Percentiles rank a stretch among this genome's conserved stretches.
These are phyloP conservation scores for Fusarium burgessii DNA, from an alignment of 2,329 filamentous ascomycete species.

Conservation along the genomic window DNA sequence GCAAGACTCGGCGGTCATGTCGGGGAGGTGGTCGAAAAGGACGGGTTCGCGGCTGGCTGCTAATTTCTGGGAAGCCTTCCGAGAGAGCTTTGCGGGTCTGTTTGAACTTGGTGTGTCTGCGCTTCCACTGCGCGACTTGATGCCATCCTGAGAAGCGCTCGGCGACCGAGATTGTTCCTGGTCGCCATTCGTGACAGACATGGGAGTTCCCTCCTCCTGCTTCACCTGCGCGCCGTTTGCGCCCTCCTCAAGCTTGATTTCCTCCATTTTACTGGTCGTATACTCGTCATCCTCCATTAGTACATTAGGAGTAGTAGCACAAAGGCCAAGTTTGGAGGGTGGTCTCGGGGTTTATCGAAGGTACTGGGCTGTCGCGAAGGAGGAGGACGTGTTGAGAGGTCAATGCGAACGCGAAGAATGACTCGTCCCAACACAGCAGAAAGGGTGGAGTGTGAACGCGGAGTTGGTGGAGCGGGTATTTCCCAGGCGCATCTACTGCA, in stretches of 20 bases:
- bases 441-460: constrained; percentile 44
- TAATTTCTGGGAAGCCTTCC: constrained; percentile 78
- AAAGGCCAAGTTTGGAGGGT: constrained; percentile 17
- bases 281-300: constrained; percentile 58
- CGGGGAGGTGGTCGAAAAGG: constrained; percentile 80
- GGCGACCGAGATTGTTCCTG: constrained; percentile 51
- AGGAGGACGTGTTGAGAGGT: constrained; percentile 29
- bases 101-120: constrained; percentile 60
- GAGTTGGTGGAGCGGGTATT: constrained; percentile 45
- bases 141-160: constrained; percentile 59
- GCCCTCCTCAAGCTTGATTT: constrained; percentile 59
- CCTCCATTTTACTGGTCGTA: constrained; percentile 57
- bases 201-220: constrained; percentile 56
- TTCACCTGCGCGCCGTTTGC: constrained; percentile 55
- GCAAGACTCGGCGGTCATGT: constrained; percentile 82
- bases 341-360: constrained; percentile 15
- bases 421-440: constrained; percentile 42
- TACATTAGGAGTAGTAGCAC: constrained; percentile 41
- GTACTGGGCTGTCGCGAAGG: constrained; percentile 19
- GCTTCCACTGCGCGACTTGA: constrained; percentile 62
- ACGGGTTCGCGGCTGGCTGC: constrained; percentile 69
- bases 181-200: constrained; percentile 52
- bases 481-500: constrained; percentile 37
- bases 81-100: constrained; percentile 77
- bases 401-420: constrained; percentile 40